A percentile compares a stretch with the other conserved stretches of the same genome.
Conservation (phyloP, 257 asterid species). For the Cinchona pubescens region DNA sequence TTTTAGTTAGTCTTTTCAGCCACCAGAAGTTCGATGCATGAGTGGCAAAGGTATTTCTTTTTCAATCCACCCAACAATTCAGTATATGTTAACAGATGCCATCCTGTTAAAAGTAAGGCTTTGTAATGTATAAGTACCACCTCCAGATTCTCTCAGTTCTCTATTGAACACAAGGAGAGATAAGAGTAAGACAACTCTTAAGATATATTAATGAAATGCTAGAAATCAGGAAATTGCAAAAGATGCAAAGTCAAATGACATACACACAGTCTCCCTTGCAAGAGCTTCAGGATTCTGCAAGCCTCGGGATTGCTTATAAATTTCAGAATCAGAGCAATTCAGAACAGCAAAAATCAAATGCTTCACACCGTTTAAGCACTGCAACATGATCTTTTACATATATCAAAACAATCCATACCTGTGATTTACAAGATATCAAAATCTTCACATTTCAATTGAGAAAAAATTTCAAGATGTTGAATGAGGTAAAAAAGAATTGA, state of each 20-base stretch:
- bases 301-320: conserved; percentile 60
- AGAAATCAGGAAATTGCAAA: background rate
- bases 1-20: background rate
- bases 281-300: conserved; percentile 63
- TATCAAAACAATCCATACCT: conserved; percentile 50
- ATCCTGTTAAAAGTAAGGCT: background rate
- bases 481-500: background rate
- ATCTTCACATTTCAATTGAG: background rate
- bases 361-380: conserved; percentile 57
- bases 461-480: background rate
- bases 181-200: background rate
- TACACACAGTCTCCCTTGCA: conserved; percentile 49
- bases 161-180: background rate
- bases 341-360: conserved; percentile 46
- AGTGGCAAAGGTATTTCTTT: background rate
- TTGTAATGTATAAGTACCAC: background rate
- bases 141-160: background rate
- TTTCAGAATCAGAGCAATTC: conserved; percentile 60
- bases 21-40: conserved; percentile 4
- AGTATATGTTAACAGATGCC: background rate
- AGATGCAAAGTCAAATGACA: conserved; percentile 8
- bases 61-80: background rate
- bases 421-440: conserved; percentile 7
- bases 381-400: conserved; percentile 58
- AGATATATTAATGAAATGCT: background rate